A percentile compares a stretch with the other conserved stretches of the same genome.
These are phyloP conservation scores for Wickerhamomyces subpelliculosus DNA, from an alignment of 805 yeast species.

Conservation along the genomic window DNA sequence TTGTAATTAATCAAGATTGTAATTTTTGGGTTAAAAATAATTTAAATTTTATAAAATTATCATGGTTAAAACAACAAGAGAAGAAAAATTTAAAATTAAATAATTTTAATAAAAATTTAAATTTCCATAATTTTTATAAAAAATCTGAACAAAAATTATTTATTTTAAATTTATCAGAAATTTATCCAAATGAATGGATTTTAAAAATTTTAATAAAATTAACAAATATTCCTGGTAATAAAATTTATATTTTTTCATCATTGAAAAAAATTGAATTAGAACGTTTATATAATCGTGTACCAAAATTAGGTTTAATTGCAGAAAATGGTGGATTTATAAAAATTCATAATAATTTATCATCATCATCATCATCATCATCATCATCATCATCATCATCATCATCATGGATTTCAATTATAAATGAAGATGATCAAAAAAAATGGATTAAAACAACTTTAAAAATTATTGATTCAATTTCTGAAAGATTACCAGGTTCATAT, in stretches of 20 bases:
- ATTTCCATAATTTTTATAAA: constrained; percentile 25
- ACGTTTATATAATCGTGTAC: constrained; percentile 57
- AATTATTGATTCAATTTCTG: constrained; percentile 54
- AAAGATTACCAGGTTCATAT: constrained; percentile 74
- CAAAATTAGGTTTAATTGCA: constrained; percentile 75
- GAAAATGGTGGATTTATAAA: constrained; percentile 84
- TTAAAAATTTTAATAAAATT: constrained; percentile 53
- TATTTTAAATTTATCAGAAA: constrained; percentile 39
- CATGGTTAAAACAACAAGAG: constrained; percentile 45
- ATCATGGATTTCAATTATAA: too few species aligned
- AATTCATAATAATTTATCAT: too few species aligned
- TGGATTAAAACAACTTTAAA: constrained; percentile 58
- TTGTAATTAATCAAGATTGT: constrained; percentile 62
- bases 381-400: too few species aligned
- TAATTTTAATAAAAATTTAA: constrained; percentile 27
- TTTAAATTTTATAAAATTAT: constrained; percentile 40
- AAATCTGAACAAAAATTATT: constrained; percentile 33
- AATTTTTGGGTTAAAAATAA: constrained; percentile 65
- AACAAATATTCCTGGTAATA: constrained; percentile 42
- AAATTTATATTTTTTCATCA: constrained; percentile 66
- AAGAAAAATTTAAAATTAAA: constrained; percentile 28
- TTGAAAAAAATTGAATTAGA: constrained; percentile 60
- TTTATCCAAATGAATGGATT: constrained; percentile 60
- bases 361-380: too few species aligned
- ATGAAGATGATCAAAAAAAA: too few species aligned